Evolutionary conservation across 2,329 filamentous ascomycete genomes (phyloP), one percentile per base, ranked within the genome.

Genomic region (Fusarium sp.): DNA sequence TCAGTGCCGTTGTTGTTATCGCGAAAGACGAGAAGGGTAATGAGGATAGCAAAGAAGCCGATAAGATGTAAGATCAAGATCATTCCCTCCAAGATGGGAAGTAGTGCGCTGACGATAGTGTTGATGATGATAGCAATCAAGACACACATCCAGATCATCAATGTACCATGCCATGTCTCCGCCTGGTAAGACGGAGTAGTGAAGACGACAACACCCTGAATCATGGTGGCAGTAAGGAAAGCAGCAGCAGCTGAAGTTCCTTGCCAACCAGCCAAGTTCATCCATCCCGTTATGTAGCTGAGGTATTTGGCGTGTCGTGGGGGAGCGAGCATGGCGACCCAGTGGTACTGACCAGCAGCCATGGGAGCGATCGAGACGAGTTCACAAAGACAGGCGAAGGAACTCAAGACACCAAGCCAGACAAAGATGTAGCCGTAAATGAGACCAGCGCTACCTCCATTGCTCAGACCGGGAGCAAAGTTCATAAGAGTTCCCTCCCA

Each of bases 371-470:
- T 73, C 3, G 71, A 73, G 1, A 74, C 66, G 15, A 73, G 71
- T 24, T 73, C 71, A 29, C 71, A 70, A 9, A 73, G 71, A 8
- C 63, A 69, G 2, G 71, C 67, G 20, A 73, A 73, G 24, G 69
- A 66, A 26, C 71, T 72, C 11, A 73, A 69, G 1, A 82, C 86
- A 2, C 81, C 83, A 20, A 77, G 70, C 83, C 84, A 86, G 20
- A 84, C 82, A 46, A 86, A 81, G 31, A 87, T 79, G 75, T 83
- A 87, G 47, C 84, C 84, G 66, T 85, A 86, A 12, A 86, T 73
- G 9, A 85, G 75, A 7, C 85, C 84, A 3, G 62, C 71, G 3
- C 71, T 66, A 4, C 74, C 74, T 5, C 73, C 73, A 20, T 75
- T 75, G 6, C 57, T 59, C 20, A 75, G 57, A 20, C 73, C 73